Evolutionary conservation across 805 yeast species (phyloP), one percentile per base, ranked within the genome.

Genomic region (Teunomyces gatunensis): DNA sequence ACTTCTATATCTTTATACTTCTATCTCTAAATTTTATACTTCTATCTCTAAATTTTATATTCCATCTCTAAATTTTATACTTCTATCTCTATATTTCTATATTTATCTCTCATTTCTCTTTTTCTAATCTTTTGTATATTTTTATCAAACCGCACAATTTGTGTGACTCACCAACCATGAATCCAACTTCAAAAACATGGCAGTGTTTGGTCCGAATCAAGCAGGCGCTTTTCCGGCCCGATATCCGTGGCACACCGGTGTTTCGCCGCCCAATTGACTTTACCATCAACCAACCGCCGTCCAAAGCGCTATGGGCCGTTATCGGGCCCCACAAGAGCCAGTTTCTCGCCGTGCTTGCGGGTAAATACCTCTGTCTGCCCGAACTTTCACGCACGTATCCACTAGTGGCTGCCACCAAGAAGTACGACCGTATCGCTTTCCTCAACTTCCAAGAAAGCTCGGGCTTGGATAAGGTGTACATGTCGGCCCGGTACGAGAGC

Each of bases 401-500:
- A 0, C 68, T 69, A 29, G 56, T 80, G 40, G 45, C 55, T 9
- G 54, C 58, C 13, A 47, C 46, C 5, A 49, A 52, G 27, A 62
- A 69, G 7, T 59, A 69, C 32, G 67, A 74, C 10, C 44, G 55
- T 13, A 58, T 71, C 9, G 66, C 61, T 47, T 64, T 60, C 39
- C 58, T 72, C 40, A 65, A 70, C 41, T 71, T 71, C 51, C 56
- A 61, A 39, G 74, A 71, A 20, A 50, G 46, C 27, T 61, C 71
- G 0, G 75, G 77, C 2, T 53, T 69, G 21, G 72, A 68, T 42
- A 64, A 59, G 43, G 87, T 90, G 0, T 96, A 91, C 69, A 57
- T 92, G 30, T 84, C 96, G 44, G 96, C 98, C 1, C 67, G 99
- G 45, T 92, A 89, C 60, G 99, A 92, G 66, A 81, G 81, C 47